Evolutionary conservation across 768 basidiomycete genomes (phyloP).

Genomic region (Obba rivulosa): DNA sequence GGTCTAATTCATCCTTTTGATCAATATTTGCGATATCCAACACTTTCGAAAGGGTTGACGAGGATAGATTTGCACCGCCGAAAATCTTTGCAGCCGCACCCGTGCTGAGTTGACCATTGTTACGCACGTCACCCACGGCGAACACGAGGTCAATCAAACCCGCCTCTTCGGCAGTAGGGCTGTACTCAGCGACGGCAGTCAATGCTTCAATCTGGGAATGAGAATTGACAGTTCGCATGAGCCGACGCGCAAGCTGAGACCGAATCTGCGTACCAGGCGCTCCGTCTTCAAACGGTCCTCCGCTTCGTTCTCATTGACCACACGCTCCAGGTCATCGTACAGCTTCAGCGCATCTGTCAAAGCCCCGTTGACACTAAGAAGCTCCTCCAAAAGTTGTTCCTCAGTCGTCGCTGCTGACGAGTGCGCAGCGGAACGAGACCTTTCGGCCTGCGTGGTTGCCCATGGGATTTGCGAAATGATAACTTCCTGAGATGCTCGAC

Average conservation of each 20-base stretch:
- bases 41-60: constrained; percentile 49
- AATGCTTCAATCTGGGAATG: constrained; percentile 7
- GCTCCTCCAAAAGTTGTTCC: constrained; percentile 64
- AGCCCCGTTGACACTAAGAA: constrained; percentile 69
- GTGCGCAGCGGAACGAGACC: constrained; percentile 37
- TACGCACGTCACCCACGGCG: constrained; percentile 32
- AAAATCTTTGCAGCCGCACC: constrained; percentile 57
- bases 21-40: constrained; percentile 63
- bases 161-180: constrained; percentile 26
- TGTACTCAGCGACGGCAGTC: constrained; percentile 7
- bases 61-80: constrained; percentile 45
- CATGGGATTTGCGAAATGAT: constrained; percentile 87
- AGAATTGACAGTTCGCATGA: not conserved
- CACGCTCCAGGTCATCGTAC: constrained; percentile 69
- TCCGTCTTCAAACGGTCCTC: constrained; percentile 14
- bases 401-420: constrained; percentile 42
- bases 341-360: constrained; percentile 62
- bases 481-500: constrained; percentile 74
- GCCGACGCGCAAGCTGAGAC: too few relatives aligned
- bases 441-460: constrained; percentile 79
- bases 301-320: constrained; percentile 48
- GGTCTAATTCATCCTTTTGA: constrained; percentile 50
- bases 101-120: constrained; percentile 40
- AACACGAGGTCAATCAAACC: constrained; percentile 29
- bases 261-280: constrained; percentile 13